Conservation (phyloP, 495 filamentous ascomycete genomes). For the Talaromyces thailandensis region DNA sequence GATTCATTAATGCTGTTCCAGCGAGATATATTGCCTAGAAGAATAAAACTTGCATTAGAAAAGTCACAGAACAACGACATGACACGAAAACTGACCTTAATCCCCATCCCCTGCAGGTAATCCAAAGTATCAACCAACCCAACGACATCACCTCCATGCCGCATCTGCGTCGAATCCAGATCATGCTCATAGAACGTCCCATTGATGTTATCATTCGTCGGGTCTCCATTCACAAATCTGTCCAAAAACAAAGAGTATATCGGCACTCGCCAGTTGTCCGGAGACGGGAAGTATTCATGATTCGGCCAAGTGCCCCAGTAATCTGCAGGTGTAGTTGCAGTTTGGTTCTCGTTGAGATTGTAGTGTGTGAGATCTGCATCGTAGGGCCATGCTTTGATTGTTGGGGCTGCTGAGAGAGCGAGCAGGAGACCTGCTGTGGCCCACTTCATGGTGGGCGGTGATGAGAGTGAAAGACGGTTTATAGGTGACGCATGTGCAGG, state of each 20-base stretch:
- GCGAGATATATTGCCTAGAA: slow-evolving; percentile 59
- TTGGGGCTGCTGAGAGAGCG: slow-evolving; percentile 18
- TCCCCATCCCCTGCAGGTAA: slow-evolving; percentile 67
- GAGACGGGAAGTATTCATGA: slow-evolving; percentile 42
- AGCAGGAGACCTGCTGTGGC: slow-evolving; percentile 16
- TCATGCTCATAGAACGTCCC: slow-evolving; percentile 63
- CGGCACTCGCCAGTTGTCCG: slow-evolving; percentile 61
- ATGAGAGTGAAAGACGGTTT: not conserved
- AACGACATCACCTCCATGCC: slow-evolving; percentile 63
- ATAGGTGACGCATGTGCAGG: slow-evolving; percentile 1
- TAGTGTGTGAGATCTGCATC: slow-evolving; percentile 42
- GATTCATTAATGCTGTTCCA: slow-evolving; percentile 60
- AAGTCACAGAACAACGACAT: not conserved
- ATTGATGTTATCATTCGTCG: slow-evolving; percentile 63
- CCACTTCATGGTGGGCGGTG: slow-evolving; percentile 14
- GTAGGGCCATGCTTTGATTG: slow-evolving; percentile 41
- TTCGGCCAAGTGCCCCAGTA: slow-evolving; percentile 54
- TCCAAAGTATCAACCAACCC: slow-evolving; percentile 60
- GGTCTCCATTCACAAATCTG: slow-evolving; percentile 64
- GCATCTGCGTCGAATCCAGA: slow-evolving; percentile 57
- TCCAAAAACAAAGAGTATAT: slow-evolving; percentile 66
- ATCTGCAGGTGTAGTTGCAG: slow-evolving; percentile 48
- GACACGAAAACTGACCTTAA: slow-evolving; percentile 40
- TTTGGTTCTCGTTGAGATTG: slow-evolving; percentile 56
- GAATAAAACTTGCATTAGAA: slow-evolving; percentile 3